Conservation (phyloP, 257 asterid species). For the Datura wrightii region DNA sequence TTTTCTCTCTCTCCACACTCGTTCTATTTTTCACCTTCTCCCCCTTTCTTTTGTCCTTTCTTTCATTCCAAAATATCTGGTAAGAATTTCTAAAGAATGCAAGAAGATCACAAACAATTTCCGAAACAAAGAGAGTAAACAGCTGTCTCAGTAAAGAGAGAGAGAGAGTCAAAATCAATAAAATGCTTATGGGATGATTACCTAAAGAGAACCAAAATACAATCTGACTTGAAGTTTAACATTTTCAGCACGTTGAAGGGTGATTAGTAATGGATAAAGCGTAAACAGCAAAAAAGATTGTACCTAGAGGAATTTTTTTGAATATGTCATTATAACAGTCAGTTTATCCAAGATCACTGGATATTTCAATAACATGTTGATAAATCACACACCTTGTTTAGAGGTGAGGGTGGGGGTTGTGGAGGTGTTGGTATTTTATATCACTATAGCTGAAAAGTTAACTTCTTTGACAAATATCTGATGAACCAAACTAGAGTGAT, state of each 20-base stretch:
- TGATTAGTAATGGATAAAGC: neutral
- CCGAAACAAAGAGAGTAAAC: neutral
- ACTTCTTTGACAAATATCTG: neutral
- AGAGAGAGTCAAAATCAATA: neutral
- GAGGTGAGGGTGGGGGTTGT: neutral
- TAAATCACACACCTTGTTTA: neutral
- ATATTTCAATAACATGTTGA: neutral
- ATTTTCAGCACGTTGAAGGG: slow-evolving; percentile 2
- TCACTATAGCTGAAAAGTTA: neutral
- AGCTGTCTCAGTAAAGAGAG: neutral
- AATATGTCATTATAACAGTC: neutral
- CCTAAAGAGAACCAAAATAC: neutral
- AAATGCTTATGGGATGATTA: slow-evolving; percentile 25
- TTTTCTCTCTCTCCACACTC: neutral
- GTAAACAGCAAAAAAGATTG: slow-evolving; percentile 1
- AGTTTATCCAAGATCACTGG: neutral
- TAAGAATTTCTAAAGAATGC: neutral
- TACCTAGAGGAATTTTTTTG: neutral
- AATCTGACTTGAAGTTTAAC: neutral
- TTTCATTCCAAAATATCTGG: neutral
- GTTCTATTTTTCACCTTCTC: neutral
- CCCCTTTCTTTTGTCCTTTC: neutral
- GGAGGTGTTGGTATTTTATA: neutral
- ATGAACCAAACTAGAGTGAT: slow-evolving; percentile 22
- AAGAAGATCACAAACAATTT: neutral